Evolutionary conservation across 805 yeast species (phyloP).

Genomic region (Yarrowia sp.): DNA sequence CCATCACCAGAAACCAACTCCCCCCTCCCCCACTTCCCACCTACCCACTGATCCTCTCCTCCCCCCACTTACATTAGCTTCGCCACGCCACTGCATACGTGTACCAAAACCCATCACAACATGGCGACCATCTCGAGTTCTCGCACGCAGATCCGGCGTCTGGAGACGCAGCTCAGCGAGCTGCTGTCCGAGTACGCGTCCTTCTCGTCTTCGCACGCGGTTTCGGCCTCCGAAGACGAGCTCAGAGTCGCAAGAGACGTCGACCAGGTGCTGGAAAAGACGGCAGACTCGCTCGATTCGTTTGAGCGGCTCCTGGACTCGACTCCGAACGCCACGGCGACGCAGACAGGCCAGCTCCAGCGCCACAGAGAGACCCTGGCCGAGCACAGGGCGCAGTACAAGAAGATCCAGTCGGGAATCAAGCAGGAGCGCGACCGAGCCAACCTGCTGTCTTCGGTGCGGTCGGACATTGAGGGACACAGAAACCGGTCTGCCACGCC

Average conservation of each 20-base stretch:
- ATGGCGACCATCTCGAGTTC: conserved; percentile 18
- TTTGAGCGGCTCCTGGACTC: conserved; percentile 56
- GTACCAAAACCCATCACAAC: background rate
- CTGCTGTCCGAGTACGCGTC: conserved; percentile 54
- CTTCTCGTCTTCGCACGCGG: conserved; percentile 51
- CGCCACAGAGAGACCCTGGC: conserved; percentile 74
- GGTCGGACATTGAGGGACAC: conserved; percentile 74
- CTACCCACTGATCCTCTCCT: no score
- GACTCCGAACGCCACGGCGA: conserved; percentile 58
- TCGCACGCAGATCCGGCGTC: conserved; percentile 41
- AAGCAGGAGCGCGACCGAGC: conserved; percentile 73
- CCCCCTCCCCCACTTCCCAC: no score
- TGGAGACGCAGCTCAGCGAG: conserved; percentile 67
- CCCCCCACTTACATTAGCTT: no score
- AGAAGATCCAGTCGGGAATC: conserved; percentile 56
- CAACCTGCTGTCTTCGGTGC: conserved; percentile 71
- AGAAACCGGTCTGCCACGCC: conserved; percentile 44
- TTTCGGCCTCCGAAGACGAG: conserved; percentile 52
- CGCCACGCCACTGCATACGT: no score
- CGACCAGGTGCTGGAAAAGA: conserved; percentile 51
- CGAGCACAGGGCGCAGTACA: conserved; percentile 66
- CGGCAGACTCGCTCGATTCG: conserved; percentile 54
- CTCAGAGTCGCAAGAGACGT: conserved; percentile 45
- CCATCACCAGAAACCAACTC: no score
- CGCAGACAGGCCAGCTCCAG: conserved; percentile 75